A percentile compares a stretch with the other conserved stretches of the same genome.
Evolutionary conservation across 2,329 filamentous ascomycete genomes (phyloP).

Genomic region (Cryphonectria japonica): DNA sequence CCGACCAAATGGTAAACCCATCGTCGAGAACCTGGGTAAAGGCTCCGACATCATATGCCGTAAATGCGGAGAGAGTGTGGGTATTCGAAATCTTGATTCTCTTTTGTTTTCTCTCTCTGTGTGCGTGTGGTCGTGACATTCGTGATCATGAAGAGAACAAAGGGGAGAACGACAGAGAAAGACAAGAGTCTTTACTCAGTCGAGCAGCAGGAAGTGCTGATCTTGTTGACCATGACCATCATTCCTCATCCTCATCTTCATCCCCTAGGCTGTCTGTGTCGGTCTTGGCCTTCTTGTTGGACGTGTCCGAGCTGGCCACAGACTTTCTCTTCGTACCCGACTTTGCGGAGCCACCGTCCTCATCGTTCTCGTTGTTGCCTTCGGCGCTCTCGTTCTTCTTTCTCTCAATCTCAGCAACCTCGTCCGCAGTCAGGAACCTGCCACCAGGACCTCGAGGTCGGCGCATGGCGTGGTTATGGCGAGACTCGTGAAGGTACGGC

Average conservation of each 20-base stretch:
- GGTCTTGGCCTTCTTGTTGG: constrained; percentile 58
- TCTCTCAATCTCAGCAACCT: constrained; percentile 87
- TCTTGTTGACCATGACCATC: constrained; percentile 25
- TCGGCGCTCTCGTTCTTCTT: constrained; percentile 51
- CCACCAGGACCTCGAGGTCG: constrained; percentile 91
- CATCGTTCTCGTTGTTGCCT: constrained; percentile 41
- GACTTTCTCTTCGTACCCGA: constrained; percentile 65
- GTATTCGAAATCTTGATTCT: constrained; percentile 23
- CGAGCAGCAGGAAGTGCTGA: not conserved
- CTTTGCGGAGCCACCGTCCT: constrained; percentile 38
- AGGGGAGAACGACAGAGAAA: constrained; percentile 1
- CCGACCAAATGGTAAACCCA: not conserved
- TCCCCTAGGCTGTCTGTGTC: constrained; percentile 47
- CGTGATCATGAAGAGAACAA: constrained; percentile 29
- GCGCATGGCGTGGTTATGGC: constrained; percentile 98
- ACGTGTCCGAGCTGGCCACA: constrained; percentile 49
- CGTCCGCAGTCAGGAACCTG: constrained; percentile 93
- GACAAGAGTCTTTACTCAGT: constrained; percentile 9
- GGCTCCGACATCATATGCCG: constrained; percentile 19
- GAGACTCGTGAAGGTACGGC: constrained; percentile 94
- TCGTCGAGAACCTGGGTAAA: not conserved
- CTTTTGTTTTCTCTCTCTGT: not conserved
- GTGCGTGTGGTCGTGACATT: constrained; percentile 28
- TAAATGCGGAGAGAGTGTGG: constrained; percentile 18
- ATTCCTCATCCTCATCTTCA: constrained; percentile 38